Evolutionary conservation across 1,139 yeast species (phyloP).

Genomic region (Candida frijolesensis): DNA sequence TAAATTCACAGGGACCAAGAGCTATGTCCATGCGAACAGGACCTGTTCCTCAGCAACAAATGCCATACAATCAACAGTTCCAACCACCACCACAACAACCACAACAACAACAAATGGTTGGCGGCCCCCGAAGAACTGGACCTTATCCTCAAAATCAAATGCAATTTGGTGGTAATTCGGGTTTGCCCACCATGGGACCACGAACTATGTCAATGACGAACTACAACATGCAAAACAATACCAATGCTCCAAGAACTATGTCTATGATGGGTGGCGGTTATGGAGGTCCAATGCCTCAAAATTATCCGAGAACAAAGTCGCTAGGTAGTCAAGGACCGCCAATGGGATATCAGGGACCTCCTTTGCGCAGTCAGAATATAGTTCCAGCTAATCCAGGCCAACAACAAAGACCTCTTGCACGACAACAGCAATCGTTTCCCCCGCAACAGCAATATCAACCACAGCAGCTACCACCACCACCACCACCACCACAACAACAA

Average conservation of each 20-base stretch:
- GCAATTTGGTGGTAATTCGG: background rate
- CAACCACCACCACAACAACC: slow-evolving; percentile 5
- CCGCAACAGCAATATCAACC: slow-evolving; percentile 5
- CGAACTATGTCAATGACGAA: slow-evolving; percentile 10
- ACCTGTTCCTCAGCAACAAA: slow-evolving; percentile 5
- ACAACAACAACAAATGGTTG: slow-evolving; percentile 1
- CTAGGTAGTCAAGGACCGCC: slow-evolving; percentile 12
- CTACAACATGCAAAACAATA: slow-evolving; percentile 3
- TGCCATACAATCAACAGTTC: slow-evolving; percentile 5
- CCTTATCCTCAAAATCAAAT: slow-evolving; percentile 12
- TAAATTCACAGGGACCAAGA: slow-evolving; percentile 19
- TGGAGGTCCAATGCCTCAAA: slow-evolving; percentile 10
- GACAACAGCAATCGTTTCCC: slow-evolving; percentile 7
- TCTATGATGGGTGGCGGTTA: slow-evolving; percentile 7
- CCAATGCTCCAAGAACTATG: slow-evolving; percentile 8
- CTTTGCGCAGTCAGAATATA: slow-evolving; percentile 14
- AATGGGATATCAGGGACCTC: slow-evolving; percentile 11
- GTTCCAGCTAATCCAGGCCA: slow-evolving; percentile 13
- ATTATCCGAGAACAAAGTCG: slow-evolving; percentile 16
- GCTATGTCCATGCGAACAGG: slow-evolving; percentile 9
- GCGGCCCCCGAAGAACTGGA: slow-evolving; percentile 20
- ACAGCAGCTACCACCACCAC: background rate
- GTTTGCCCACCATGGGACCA: slow-evolving; percentile 6
- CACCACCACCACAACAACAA: slow-evolving; percentile 2
- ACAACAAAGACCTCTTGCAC: slow-evolving; percentile 4